Conservation (phyloP, 371 early-diverging fungal species). For the Smittium mucronatum region DNA sequence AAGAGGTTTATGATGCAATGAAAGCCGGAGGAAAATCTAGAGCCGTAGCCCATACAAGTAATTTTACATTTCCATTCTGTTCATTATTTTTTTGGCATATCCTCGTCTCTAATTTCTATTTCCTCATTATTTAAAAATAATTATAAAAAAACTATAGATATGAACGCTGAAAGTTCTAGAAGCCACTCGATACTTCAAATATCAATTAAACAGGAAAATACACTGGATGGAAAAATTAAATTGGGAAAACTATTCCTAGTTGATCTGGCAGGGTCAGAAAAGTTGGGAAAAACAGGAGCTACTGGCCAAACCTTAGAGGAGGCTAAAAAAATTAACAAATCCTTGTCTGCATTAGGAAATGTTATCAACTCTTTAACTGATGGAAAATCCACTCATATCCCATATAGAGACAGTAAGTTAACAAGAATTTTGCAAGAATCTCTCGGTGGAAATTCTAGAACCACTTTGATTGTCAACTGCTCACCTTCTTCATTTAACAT, state of each 20-base stretch:
- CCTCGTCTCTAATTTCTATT: too few species aligned
- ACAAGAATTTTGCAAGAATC: slow-evolving; percentile 56
- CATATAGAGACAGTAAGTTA: slow-evolving; percentile 48
- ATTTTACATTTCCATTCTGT: too few species aligned
- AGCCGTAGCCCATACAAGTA: slow-evolving; percentile 76
- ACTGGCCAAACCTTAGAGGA: slow-evolving; percentile 92
- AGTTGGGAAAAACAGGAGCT: slow-evolving; percentile 86
- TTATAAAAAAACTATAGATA: slow-evolving; percentile 86
- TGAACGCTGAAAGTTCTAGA: slow-evolving; percentile 95
- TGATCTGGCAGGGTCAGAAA: slow-evolving; percentile 91
- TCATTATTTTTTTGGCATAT: too few species aligned
- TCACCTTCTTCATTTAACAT: slow-evolving; percentile 38
- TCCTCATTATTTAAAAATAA: too few species aligned
- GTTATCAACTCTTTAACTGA: slow-evolving; percentile 94
- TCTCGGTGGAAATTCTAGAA: slow-evolving; percentile 53
- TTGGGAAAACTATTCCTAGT: slow-evolving; percentile 46
- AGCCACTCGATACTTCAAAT: slow-evolving; percentile 97
- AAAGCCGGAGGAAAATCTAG: slow-evolving; percentile 76
- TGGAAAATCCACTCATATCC: slow-evolving; percentile 64
- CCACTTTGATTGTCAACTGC: slow-evolving; percentile 57
- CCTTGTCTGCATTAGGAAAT: slow-evolving; percentile 87
- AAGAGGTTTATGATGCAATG: slow-evolving; percentile 92
- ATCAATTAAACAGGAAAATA: slow-evolving; percentile 83
- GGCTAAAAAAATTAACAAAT: slow-evolving; percentile 95
- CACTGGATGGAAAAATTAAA: slow-evolving; percentile 68